Conservation (phyloP, 495 filamentous ascomycete species). For the Trichocladium uniseriatum region DNA sequence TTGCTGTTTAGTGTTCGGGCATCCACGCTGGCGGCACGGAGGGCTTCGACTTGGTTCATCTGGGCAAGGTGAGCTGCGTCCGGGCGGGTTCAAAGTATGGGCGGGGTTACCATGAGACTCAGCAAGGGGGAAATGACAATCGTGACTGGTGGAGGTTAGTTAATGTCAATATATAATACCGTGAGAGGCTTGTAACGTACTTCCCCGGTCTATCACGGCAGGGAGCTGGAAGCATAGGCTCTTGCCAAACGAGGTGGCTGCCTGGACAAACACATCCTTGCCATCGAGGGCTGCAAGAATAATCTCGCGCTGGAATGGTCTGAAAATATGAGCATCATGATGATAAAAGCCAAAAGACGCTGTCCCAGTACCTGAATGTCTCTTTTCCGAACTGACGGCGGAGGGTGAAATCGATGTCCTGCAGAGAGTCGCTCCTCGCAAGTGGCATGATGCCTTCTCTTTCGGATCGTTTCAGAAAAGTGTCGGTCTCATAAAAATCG, state of each 20-base stretch:
- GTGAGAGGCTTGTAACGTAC: too few species aligned
- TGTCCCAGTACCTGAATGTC: slow-evolving; percentile 53
- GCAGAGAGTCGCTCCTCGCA: slow-evolving; percentile 38
- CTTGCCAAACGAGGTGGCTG: slow-evolving; percentile 94
- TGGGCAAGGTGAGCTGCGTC: slow-evolving; percentile 18
- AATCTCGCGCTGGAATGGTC: slow-evolving; percentile 80
- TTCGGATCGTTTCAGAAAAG: background rate
- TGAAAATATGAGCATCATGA: slow-evolving; percentile 21
- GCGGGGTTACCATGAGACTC: slow-evolving; percentile 64
- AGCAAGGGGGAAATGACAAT: slow-evolving; percentile 86
- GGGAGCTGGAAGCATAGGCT: slow-evolving; percentile 91
- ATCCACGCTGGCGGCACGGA: slow-evolving; percentile 62
- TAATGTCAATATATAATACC: too few species aligned
- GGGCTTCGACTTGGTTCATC: slow-evolving; percentile 85
- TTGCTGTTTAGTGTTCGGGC: slow-evolving; percentile 84
- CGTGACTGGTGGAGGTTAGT: slow-evolving; percentile 48
- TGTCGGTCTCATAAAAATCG: background rate
- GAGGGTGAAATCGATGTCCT: slow-evolving; percentile 79
- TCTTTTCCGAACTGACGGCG: slow-evolving; percentile 71
- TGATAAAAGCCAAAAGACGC: too few species aligned
- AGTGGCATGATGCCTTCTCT: slow-evolving; percentile 27
- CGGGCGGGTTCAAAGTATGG: background rate
- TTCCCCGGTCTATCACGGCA: slow-evolving; percentile 76
- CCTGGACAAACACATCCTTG: slow-evolving; percentile 89
- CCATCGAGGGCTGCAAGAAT: slow-evolving; percentile 71